Conservation (phyloP, 345 rosid species). For the Excoecaria agallocha region DNA sequence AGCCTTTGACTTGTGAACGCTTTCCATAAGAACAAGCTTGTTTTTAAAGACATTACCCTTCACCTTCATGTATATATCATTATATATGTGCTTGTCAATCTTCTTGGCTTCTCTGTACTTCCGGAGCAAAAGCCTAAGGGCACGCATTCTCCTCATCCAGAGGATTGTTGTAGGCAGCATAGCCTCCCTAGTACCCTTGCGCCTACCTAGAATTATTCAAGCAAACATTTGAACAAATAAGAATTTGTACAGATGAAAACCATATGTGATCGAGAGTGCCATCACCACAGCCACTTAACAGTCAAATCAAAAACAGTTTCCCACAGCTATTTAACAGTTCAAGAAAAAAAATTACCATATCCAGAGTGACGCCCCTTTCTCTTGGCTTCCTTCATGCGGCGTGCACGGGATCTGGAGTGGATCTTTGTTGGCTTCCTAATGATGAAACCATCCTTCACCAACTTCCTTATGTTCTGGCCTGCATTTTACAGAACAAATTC, state of each 20-base stretch:
- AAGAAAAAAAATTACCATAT: slow-evolving; percentile 50
- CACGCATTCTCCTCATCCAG: slow-evolving; percentile 99
- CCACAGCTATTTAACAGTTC: not conserved
- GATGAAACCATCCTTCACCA: slow-evolving; percentile 93
- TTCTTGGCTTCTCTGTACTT: slow-evolving; percentile 88
- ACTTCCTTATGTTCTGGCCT: slow-evolving; percentile 96
- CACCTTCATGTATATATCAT: slow-evolving; percentile 97
- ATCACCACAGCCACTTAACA: not conserved
- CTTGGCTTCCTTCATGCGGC: slow-evolving; percentile 81
- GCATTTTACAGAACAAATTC: too few species aligned
- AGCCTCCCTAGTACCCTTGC: slow-evolving; percentile 95
- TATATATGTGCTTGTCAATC: slow-evolving; percentile 97
- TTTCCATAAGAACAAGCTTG: slow-evolving; percentile 95
- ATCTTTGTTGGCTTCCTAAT: slow-evolving; percentile 97
- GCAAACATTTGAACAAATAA: not conserved
- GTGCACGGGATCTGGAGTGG: slow-evolving; percentile 90
- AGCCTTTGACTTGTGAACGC: slow-evolving; percentile 91
- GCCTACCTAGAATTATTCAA: slow-evolving; percentile 54
- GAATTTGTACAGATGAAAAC: not conserved
- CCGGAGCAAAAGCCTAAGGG: slow-evolving; percentile 78
- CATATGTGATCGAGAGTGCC: too few species aligned
- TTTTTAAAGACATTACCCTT: slow-evolving; percentile 97
- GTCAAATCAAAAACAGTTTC: too few species aligned
- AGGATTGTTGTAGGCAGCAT: slow-evolving; percentile 87
- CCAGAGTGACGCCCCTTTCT: slow-evolving; percentile 98